Conservation (phyloP, 441 rosid genomes). For the Erodium trifolium region DNA sequence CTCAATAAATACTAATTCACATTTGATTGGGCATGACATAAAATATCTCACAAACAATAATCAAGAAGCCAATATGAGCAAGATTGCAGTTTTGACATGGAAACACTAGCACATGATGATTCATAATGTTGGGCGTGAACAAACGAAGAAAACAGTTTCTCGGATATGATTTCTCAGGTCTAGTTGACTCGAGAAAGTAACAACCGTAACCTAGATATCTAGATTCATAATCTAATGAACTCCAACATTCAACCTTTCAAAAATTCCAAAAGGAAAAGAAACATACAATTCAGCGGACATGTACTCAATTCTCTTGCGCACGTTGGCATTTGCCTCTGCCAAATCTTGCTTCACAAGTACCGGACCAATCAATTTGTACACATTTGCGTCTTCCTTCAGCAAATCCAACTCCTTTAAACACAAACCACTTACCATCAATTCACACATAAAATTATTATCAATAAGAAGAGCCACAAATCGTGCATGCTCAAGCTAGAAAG, state of each 20-base stretch:
- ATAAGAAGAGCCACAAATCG: neutral
- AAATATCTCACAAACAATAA: neutral
- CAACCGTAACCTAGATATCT: neutral
- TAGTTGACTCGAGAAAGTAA: neutral
- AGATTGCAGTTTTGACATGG: neutral
- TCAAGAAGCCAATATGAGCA: neutral
- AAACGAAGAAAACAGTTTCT: neutral
- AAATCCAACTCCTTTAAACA: conserved; percentile 26
- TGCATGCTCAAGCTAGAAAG: neutral
- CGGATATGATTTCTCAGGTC: neutral
- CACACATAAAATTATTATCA: neutral
- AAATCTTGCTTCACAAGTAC: conserved; percentile 28
- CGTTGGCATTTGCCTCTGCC: conserved; percentile 28
- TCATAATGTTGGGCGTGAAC: neutral
- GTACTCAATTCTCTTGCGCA: conserved; percentile 26
- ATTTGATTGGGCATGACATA: too few species aligned
- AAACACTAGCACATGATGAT: conserved; percentile 1
- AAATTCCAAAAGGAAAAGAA: neutral
- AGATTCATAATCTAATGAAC: neutral
- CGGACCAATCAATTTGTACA: conserved; percentile 27
- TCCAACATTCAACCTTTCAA: neutral
- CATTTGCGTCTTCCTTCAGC: conserved; percentile 25
- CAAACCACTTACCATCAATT: neutral
- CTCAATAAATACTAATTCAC: too few species aligned
- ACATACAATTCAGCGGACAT: conserved; percentile 27